Conservation (phyloP, 768 basidiomycete genomes). For the Lactarius indigo region DNA sequence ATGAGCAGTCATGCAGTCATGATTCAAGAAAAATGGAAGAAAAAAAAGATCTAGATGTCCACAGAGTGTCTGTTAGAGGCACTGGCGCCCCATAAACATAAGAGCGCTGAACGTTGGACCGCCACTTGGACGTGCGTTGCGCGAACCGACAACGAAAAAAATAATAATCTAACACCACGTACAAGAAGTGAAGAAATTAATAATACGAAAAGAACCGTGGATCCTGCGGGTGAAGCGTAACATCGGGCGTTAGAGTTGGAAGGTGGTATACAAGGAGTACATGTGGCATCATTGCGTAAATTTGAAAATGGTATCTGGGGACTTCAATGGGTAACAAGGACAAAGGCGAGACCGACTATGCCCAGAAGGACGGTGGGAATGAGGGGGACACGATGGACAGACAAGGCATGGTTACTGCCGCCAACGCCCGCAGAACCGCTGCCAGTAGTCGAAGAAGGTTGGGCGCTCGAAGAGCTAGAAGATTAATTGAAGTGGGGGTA, state of each 20-base stretch:
- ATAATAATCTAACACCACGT: neutral
- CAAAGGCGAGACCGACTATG: neutral
- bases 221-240: neutral
- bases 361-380: conserved; percentile 6
- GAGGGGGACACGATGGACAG: neutral
- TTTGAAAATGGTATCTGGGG: neutral
- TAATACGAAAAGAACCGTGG: neutral
- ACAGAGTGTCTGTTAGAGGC: neutral
- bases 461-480: neutral
- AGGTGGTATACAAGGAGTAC: conserved; percentile 6
- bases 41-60: neutral
- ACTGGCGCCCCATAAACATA: neutral
- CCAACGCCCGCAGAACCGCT: neutral
- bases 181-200: neutral
- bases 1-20: too few relatives aligned
- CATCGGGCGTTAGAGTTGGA: neutral
- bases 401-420: neutral
- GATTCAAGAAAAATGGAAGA: neutral
- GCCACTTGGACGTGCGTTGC: conserved; percentile 3
- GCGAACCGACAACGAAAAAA: neutral
- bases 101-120: neutral
- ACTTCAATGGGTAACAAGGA: conserved; percentile 11
- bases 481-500: neutral
- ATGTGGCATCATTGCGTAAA: neutral
- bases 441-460: neutral